A percentile compares a stretch with the other conserved stretches of the same genome.
Conservation (phyloP, 1,284 basidiomycete genomes). For the Trichosporon faecale region DNA sequence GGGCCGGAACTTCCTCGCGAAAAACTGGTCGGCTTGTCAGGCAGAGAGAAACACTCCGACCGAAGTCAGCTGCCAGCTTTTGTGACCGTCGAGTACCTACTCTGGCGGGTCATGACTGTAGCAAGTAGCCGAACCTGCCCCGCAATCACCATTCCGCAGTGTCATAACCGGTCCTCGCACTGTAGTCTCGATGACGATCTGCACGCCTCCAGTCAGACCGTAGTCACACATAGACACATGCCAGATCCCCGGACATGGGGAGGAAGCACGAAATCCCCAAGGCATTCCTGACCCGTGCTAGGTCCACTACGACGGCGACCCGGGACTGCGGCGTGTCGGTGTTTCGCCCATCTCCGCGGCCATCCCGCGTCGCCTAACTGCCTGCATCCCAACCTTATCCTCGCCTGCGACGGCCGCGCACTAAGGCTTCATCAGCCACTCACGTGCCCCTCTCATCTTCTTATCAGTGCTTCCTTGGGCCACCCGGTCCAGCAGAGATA, state of each 20-base stretch:
- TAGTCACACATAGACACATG: too few species aligned
- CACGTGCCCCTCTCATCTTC: not conserved
- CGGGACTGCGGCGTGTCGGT: not conserved
- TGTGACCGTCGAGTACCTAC: not conserved
- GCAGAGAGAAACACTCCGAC: not conserved
- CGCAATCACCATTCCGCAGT: not conserved
- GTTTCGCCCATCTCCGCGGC: not conserved
- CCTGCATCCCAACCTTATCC: not conserved
- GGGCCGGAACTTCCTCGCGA: not conserved
- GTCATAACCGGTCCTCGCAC: not conserved
- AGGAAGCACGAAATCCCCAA: too few species aligned
- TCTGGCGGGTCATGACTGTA: not conserved
- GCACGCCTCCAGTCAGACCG: not conserved
- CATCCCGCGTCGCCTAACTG: not conserved
- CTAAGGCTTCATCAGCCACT: not conserved
- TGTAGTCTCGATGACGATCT: not conserved
- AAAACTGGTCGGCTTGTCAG: not conserved
- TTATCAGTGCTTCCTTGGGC: not conserved
- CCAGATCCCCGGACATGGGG: too few species aligned
- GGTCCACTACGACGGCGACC: too few species aligned
- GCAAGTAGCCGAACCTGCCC: not conserved
- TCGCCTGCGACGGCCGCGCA: not conserved
- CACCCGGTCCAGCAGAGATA: not conserved
- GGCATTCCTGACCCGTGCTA: not conserved
- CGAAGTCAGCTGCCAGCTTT: not conserved